These are phyloP conservation scores for Metarhizium humberi DNA, from an alignment of 2,329 filamentous ascomycete species.

Conservation along the genomic window DNA sequence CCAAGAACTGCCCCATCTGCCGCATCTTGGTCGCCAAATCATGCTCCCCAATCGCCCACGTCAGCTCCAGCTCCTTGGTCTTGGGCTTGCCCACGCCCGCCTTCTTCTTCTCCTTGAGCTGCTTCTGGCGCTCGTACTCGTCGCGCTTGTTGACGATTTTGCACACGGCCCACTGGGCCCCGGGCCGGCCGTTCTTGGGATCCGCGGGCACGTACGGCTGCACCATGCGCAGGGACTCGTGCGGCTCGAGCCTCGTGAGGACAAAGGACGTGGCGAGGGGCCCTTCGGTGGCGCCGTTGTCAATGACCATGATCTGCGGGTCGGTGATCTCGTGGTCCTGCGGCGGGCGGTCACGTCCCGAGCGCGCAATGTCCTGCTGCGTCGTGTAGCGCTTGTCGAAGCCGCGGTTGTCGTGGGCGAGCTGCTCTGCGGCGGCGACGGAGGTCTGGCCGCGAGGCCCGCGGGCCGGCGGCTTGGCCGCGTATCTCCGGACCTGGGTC, in stretches of 20 bases:
- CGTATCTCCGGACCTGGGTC: neutral
- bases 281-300: conserved; percentile 27
- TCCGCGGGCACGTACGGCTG: conserved; percentile 25
- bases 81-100: conserved; percentile 31
- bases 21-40: conserved; percentile 66
- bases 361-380: conserved; percentile 20
- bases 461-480: neutral
- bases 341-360: conserved; percentile 28
- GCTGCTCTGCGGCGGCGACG: neutral
- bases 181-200: conserved; percentile 12
- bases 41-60: conserved; percentile 73
- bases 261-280: conserved; percentile 29
- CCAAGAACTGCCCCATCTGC: conserved; percentile 59
- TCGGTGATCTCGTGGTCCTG: conserved; percentile 36
- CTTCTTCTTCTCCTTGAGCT: conserved; percentile 33
- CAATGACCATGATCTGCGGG: conserved; percentile 31
- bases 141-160: conserved; percentile 54
- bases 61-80: conserved; percentile 75
- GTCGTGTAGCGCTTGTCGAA: conserved; percentile 28
- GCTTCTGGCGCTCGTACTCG: conserved; percentile 32
- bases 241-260: conserved; percentile 27
- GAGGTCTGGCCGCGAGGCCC: neutral
- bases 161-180: conserved; percentile 49
- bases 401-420: conserved; percentile 13
- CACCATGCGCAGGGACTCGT: conserved; percentile 32